phyloP scores from a whole-genome alignment of 768 basidiomycete species.

The Hydnomerulius pinastri region DNA sequence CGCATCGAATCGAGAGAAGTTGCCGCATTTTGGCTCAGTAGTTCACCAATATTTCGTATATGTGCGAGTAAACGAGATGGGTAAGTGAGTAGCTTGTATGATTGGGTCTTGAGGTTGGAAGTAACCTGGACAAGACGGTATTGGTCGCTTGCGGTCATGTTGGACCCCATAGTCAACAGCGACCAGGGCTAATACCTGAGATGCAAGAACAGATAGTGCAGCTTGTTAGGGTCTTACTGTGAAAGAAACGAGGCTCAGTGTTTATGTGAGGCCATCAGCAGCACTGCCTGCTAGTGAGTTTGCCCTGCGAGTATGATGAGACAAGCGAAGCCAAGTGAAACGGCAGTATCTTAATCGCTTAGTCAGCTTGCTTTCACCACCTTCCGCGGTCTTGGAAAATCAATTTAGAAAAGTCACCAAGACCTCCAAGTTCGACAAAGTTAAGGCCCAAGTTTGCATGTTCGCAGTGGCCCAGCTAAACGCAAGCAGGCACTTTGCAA shows the following conservation, averaged over 20 bases:
- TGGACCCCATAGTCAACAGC: background rate
- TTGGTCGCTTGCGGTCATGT: background rate
- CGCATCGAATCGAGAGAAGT: background rate
- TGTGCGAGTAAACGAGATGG: constrained; percentile 42
- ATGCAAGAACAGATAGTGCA: background rate
- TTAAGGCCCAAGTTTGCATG: background rate
- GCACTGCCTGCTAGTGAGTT: background rate
- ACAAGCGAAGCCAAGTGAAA: no score
- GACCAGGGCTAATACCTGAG: background rate
- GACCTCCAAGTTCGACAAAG: no score
- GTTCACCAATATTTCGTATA: constrained; percentile 38
- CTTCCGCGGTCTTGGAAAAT: no score
- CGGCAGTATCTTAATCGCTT: constrained; percentile 9
- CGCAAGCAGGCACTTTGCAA: constrained; percentile 1
- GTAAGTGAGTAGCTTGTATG: constrained; percentile 35
- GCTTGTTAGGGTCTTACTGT: background rate
- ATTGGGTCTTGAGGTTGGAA: constrained; percentile 24
- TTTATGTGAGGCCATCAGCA: background rate
- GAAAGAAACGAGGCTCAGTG: background rate
- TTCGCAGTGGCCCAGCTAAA: constrained; percentile 4
- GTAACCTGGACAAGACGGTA: constrained; percentile 5
- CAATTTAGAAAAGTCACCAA: no score
- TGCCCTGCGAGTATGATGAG: background rate
- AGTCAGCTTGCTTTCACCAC: no score
- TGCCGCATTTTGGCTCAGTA: constrained; percentile 23